Percentiles rank a stretch among this genome's conserved stretches.
Conservation (phyloP, 495 filamentous ascomycete genomes). For the Aspergillus panamensis region DNA sequence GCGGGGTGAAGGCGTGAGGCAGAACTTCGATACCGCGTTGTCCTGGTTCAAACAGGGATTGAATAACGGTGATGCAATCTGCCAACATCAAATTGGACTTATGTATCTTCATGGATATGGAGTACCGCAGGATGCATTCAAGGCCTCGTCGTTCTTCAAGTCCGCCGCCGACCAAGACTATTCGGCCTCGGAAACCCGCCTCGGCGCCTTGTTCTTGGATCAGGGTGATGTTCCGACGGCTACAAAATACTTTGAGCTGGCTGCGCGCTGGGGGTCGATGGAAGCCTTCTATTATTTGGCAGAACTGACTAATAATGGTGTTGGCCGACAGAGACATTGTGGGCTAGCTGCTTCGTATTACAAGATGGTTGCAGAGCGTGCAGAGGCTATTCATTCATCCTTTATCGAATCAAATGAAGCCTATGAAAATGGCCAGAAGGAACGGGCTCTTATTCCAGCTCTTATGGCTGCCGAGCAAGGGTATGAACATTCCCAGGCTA, state of each 20-base stretch:
- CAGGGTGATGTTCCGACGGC: conserved; percentile 77
- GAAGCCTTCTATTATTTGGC: conserved; percentile 96
- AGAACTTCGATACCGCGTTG: conserved; percentile 69
- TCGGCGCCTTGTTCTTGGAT: conserved; percentile 85
- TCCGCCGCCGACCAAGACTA: conserved; percentile 81
- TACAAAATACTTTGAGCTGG: conserved; percentile 87
- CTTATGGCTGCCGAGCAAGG: conserved; percentile 96
- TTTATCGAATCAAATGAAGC: conserved; percentile 84
- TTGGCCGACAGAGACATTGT: conserved; percentile 79
- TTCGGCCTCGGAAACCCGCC: conserved; percentile 73
- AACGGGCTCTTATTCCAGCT: conserved; percentile 76
- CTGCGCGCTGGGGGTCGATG: conserved; percentile 80
- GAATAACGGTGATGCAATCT: conserved; percentile 74
- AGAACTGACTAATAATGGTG: conserved; percentile 77
- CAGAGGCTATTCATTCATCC: conserved; percentile 78
- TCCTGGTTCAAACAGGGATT: conserved; percentile 87
- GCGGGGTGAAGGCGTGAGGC: conserved; percentile 83
- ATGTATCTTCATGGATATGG: conserved; percentile 87
- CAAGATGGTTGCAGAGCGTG: conserved; percentile 90
- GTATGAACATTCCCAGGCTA: conserved; percentile 88
- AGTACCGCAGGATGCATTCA: conserved; percentile 65
- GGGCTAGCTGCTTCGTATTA: conserved; percentile 80
- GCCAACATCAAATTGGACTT: conserved; percentile 79
- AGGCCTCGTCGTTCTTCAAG: conserved; percentile 77
- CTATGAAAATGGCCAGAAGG: conserved; percentile 79